Evolutionary conservation across 768 basidiomycete species (phyloP), one percentile per base, ranked within the genome.

Genomic region (Obba rivulosa): DNA sequence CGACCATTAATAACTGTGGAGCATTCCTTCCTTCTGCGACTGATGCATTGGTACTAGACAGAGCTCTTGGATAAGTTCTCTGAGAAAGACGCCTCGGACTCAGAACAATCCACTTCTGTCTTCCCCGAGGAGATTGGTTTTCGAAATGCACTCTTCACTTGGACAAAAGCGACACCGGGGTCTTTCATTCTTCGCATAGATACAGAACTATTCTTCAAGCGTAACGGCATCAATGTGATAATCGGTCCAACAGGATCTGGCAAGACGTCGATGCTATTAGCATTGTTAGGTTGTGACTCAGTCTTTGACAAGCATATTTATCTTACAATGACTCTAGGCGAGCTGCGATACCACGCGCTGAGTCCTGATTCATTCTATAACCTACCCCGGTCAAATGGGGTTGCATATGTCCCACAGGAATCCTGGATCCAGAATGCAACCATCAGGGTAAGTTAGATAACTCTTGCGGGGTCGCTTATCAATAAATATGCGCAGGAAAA

Each of bases 401-500:
- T 79, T 17, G 71, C 73, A 3, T 76, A 74, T 52, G 71, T 71
- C 13, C 72, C 70, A 4, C 77, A 79, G 51, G 73, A 75, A 52
- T 64, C 69, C 1, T 79, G 77, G 77, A 70, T 75, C 17, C 66
- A 70, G 58, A 74, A 72, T 45, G 72, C 70, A 45, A 73, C 69
- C 0, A 69, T 72, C 54, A 63, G 57, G 55, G 63, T 66, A 28
- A 40, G 69, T 14, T 16, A 8, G 4, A 45, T 17, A 8, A 31
- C 7, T 11, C 44, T 3, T 36, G 18, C 21, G 23, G 8, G 43
- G 16, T 34, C 21, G 23, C 3, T n/a, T 50, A 60, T 69, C n/a
- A n/a, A n/a, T 80, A 23, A 82, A 85, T 62, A 80, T 86, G 81
- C 80, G 84, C 59, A 69, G 68, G 71, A 77, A 17, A 79, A 79